Evolutionary conservation across 306 rosid genomes (phyloP).

Genomic region (Carpinus viminea): DNA sequence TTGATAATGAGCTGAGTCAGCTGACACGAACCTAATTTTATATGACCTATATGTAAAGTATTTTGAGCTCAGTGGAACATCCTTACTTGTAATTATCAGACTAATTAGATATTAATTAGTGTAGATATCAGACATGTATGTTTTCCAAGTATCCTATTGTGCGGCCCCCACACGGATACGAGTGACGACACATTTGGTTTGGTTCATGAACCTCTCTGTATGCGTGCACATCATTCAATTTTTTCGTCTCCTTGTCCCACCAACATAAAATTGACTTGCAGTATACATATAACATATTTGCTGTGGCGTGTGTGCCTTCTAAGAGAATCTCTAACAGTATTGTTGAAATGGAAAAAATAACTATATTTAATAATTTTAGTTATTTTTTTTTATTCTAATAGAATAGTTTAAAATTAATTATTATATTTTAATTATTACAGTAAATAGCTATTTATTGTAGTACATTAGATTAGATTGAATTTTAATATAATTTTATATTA

Average conservation of each 20-base stretch:
- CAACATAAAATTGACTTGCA: slow-evolving; percentile 24
- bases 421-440: no score
- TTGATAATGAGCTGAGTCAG: slow-evolving; percentile 25
- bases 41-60: neutral
- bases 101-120: neutral
- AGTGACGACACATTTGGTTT: slow-evolving; percentile 2
- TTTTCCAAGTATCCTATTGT: neutral
- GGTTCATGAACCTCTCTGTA: slow-evolving; percentile 42
- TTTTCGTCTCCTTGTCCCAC: neutral
- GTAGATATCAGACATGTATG: no score
- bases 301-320: neutral
- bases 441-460: no score
- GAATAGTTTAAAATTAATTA: no score
- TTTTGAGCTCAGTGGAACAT: neutral
- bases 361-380: no score
- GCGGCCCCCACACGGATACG: slow-evolving; percentile 38
- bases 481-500: no score
- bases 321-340: no score
- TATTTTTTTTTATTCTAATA: no score
- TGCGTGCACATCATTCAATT: neutral
- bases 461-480: no score
- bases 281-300: neutral
- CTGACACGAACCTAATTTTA: slow-evolving; percentile 27
- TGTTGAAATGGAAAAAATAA: no score
- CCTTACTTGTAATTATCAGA: neutral